Percentiles rank a stretch among this genome's conserved stretches.
These are phyloP conservation scores for Phytophthora tentaculata DNA, from an alignment of 352 stramenopile species.

Conservation along the genomic window DNA sequence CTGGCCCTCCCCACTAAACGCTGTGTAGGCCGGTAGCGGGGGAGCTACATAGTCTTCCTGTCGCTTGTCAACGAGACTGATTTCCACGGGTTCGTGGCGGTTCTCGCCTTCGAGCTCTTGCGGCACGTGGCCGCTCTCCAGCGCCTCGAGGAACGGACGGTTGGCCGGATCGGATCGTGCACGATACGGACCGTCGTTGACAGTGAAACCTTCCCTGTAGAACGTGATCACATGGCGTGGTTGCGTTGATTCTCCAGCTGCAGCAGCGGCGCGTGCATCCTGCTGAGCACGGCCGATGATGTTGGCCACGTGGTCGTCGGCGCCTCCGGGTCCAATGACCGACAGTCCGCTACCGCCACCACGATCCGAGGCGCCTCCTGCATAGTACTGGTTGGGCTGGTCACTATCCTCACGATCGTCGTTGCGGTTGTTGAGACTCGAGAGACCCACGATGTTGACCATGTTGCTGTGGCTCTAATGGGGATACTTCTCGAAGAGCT, in stretches of 20 bases:
- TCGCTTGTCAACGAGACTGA: constrained; percentile 87
- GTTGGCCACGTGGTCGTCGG: constrained; percentile 72
- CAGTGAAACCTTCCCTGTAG: constrained; percentile 87
- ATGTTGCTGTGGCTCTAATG: constrained; percentile 37
- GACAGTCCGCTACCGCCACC: constrained; percentile 81
- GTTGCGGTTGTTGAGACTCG: constrained; percentile 60
- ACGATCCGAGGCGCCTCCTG: constrained; percentile 63
- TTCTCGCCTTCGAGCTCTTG: constrained; percentile 78
- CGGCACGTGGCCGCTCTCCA: constrained; percentile 78
- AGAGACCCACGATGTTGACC: constrained; percentile 85
- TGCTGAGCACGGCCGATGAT: constrained; percentile 86
- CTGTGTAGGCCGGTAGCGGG: constrained; percentile 78
- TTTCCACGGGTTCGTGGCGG: constrained; percentile 74
- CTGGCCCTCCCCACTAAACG: constrained; percentile 86
- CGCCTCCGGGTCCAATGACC: constrained; percentile 63
- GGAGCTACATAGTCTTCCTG: constrained; percentile 83
- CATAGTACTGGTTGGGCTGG: constrained; percentile 76
- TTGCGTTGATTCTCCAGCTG: constrained; percentile 26
- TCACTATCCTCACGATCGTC: constrained; percentile 43
- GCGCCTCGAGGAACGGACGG: constrained; percentile 80
- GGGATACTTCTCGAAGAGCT: not conserved
- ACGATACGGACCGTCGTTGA: constrained; percentile 82
- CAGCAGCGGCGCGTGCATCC: constrained; percentile 49
- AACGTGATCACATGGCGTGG: constrained; percentile 82
- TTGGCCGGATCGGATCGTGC: constrained; percentile 72